phyloP scores from a whole-genome alignment of 345 rosid species.

The Microcos paniculata region DNA sequence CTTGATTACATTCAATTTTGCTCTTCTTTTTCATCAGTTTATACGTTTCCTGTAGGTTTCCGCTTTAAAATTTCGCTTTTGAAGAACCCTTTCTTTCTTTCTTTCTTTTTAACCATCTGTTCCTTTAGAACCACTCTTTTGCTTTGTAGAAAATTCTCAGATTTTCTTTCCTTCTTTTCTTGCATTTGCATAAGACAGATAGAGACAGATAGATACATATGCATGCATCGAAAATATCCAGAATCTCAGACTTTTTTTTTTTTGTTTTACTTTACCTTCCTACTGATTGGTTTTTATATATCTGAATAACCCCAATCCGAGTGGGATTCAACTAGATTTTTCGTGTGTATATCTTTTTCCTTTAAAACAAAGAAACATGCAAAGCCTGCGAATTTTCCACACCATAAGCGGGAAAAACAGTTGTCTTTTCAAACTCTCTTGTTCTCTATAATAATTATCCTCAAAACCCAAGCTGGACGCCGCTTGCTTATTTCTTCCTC shows the following conservation, averaged over 20 bases:
- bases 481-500: constrained; percentile 25
- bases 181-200: no score
- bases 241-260: not conserved
- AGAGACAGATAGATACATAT: no score
- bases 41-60: not conserved
- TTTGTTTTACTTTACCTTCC: not conserved
- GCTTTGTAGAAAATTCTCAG: not conserved
- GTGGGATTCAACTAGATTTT: not conserved
- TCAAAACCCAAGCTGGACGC: constrained; percentile 16
- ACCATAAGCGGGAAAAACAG: not conserved
- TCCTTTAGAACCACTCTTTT: not conserved
- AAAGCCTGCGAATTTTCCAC: not conserved
- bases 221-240: not conserved
- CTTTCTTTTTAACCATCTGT: not conserved
- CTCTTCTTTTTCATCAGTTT: not conserved
- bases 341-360: not conserved
- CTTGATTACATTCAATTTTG: not conserved
- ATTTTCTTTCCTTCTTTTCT: not conserved
- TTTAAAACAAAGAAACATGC: not conserved
- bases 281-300: not conserved
- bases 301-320: not conserved
- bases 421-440: not conserved
- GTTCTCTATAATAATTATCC: not conserved
- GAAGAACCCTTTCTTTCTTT: not conserved
- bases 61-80: not conserved